Base-by-base conservation (phyloP, 345 rosid species). In the Brassica nigra region DNA sequence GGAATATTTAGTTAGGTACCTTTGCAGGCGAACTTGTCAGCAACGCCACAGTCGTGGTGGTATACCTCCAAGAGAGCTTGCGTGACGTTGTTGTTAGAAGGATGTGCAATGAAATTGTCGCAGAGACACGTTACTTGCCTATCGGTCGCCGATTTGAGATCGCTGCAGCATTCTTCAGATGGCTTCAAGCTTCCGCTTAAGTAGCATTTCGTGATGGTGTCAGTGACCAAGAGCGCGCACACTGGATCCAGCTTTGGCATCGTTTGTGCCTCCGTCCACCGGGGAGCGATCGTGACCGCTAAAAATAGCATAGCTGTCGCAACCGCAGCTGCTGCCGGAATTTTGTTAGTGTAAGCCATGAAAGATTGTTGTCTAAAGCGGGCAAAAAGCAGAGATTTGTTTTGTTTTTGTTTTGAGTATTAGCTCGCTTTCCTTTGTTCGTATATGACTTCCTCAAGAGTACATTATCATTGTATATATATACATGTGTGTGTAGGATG, bases 61-160 rank as follows among this genome's bases (percentile, higher is more conserved):
- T 74, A 58, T 6, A 5, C 4, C 6, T 62, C 18, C 16, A 36
- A 69, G 49, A 57, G 23, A 68, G 20, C 49, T 62, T 15, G 14
- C 0, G 83, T 62, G 44, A 80, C 0, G 34, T 29, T 80, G n/a
- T 2, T 3, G 14, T 49, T 31, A 29, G 65, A 28, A 54, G 76
- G 29, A 36, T 14, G 10, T 11, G 59, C 9, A 12, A 80, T 14
- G 62, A 68, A 3, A 39, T 69, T 62, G 47, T 80, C 68, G 29
- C 83, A 80, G 18, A 80, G 66, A 63, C 79, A 80, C 63, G 2
- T 61, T 16, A 80, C 76, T 63, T 80, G 39, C 4, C 0, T 18
- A 1, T 0, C 6, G 70, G 0, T 37, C 15, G 76, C 52, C 2
- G 79, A 47, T 39, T 80, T 80, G 61, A 80, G 76, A 63, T 30